Base-by-base conservation (phyloP, 352 stramenopile genomes). In the Phytopythium kandeliae region DNA sequence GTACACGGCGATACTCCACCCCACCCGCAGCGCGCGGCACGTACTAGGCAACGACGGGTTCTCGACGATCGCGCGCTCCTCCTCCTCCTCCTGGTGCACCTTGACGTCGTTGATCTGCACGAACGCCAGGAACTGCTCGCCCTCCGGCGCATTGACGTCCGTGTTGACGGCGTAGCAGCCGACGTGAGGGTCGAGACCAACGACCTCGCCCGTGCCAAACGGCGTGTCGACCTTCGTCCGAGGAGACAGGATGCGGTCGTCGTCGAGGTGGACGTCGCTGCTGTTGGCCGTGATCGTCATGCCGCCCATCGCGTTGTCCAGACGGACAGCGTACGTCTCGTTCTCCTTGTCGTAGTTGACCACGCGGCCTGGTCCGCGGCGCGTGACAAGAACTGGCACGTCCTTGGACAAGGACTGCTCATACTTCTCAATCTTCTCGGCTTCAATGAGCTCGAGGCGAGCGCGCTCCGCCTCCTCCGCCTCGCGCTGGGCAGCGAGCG, bases 81-180 rank as follows among this genome's bases (percentile, higher is more conserved):
- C 81, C 13, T 80, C 55, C 65, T 92, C 84, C 53, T 88, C 79
- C 19, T 70, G 59, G 62, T 91, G 69, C 0, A 88, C 64, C 25
- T 48, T 54, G 25, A 94, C 74, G 41, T 92, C 80, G 5, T 60
- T 68, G 60, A 94, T 92, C 66, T 94, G 84, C 21, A 94, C 71
- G 36, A 91, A 94, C 22, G 84, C 84, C 45, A 92, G 55, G 59
- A 89, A 86, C 57, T 90, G 76, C 57, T 92, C 78, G 55, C 78
- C 76, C 15, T 94, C 74, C 24, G 80, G 61, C 0, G 75, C 78
- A 44, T 80, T 76, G 41, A 94, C 57, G 61, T 94, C 78, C 44
- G 81, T 92, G 59, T 91, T 89, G 51, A 94, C 80, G 21, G 84
- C 84, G 68, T 94, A 94, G 67, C 84, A 94, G 48, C 84, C 84